Conservation (phyloP, 1,284 basidiomycete species). For the Trichosporon coremiiforme region DNA sequence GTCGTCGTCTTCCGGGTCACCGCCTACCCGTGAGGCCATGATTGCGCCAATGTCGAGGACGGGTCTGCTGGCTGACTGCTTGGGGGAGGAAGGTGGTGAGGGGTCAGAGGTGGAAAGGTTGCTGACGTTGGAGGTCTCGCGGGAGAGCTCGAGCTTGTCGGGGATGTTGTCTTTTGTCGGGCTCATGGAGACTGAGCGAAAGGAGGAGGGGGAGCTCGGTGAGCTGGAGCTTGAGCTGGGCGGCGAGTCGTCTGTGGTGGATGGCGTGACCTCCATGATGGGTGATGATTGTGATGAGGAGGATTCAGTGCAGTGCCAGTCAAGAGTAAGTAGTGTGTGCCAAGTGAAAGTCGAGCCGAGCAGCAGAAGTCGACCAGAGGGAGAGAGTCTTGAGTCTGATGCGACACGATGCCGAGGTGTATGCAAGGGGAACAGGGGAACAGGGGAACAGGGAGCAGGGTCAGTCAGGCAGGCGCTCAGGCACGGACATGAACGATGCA, state of each 20-base stretch:
- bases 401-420: not conserved
- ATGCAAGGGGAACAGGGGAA: not conserved
- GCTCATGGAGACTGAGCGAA: constrained; percentile 2
- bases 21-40: not conserved
- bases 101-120: not conserved
- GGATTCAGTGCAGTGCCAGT: not conserved
- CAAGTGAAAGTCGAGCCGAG: too few relatives aligned
- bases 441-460: too few relatives aligned
- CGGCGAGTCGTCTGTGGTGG: not conserved
- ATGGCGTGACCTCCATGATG: not conserved
- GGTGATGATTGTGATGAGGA: not conserved
- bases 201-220: constrained; percentile 2
- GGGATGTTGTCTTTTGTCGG: not conserved
- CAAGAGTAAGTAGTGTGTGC: too few relatives aligned
- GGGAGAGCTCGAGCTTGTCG: constrained; percentile 1
- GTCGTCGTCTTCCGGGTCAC: constrained; percentile 2
- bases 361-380: too few relatives aligned
- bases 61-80: not conserved
- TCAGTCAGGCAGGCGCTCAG: not conserved
- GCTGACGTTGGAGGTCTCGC: not conserved
- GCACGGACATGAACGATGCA: constrained; percentile 11
- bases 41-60: constrained; percentile 16
- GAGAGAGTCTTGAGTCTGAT: too few relatives aligned
- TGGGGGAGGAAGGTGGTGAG: not conserved
- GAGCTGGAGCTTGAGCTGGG: too few relatives aligned